These are phyloP conservation scores for Sclerospora graminicola DNA, from an alignment of 352 stramenopile genomes.

Conservation along the genomic window DNA sequence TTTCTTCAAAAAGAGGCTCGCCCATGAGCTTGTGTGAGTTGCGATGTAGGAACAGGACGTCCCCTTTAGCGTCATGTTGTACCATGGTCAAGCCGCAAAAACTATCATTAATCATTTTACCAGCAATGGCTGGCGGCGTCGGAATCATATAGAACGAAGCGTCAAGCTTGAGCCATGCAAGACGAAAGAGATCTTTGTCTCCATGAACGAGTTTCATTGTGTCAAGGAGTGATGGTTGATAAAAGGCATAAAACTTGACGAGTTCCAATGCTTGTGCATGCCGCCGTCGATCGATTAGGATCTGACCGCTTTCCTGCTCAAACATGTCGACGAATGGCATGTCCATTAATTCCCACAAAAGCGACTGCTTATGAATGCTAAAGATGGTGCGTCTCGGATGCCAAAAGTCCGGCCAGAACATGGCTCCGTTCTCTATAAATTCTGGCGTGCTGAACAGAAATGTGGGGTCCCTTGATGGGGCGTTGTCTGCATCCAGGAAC, in stretches of 20 bases:
- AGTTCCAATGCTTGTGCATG: conserved; percentile 22
- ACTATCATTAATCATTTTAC: conserved; percentile 24
- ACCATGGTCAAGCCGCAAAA: conserved; percentile 56
- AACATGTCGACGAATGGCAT: conserved; percentile 51
- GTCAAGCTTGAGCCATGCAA: conserved; percentile 43
- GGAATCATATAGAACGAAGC: conserved; percentile 40
- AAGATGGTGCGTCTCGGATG: conserved; percentile 48
- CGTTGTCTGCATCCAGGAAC: conserved; percentile 55
- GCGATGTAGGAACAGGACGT: conserved; percentile 43
- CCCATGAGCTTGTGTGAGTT: conserved; percentile 41
- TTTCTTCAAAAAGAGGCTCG: conserved; percentile 14
- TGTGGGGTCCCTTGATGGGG: conserved; percentile 31
- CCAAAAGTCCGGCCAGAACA: conserved; percentile 72
- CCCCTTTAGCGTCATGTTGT: conserved; percentile 29
- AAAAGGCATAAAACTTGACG: conserved; percentile 37
- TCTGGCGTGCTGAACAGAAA: conserved; percentile 33
- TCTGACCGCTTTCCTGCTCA: conserved; percentile 61
- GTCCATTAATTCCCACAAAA: conserved; percentile 46
- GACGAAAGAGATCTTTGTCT: conserved; percentile 54
- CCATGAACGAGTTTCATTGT: conserved; percentile 33
- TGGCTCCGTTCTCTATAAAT: conserved; percentile 30
- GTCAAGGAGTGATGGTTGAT: conserved; percentile 21
- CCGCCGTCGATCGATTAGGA: conserved; percentile 36
- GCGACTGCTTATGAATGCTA: conserved; percentile 43
- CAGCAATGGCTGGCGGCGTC: conserved; percentile 25